Percentiles rank a stretch among this genome's conserved stretches.
Evolutionary conservation across 331 rosid genomes (phyloP).

Genomic region (Quercus phellos): DNA sequence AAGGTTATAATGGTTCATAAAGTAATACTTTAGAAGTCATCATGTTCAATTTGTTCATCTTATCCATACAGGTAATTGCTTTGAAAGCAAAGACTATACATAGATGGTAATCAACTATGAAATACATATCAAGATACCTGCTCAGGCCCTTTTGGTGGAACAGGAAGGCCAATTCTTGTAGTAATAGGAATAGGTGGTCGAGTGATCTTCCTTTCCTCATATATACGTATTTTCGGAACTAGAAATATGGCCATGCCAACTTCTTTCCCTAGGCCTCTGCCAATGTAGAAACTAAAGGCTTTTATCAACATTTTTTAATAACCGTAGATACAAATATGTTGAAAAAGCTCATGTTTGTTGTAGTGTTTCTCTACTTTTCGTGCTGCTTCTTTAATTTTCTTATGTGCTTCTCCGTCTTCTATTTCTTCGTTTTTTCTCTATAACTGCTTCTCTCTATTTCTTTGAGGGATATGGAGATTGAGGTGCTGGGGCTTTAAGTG

Average conservation of each 20-base stretch:
- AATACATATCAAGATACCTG: slow-evolving; percentile 37
- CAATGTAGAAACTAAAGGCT: slow-evolving; percentile 17
- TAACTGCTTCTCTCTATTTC: too few species aligned
- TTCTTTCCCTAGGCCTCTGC: slow-evolving; percentile 70
- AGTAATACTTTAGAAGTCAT: not conserved
- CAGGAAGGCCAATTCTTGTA: slow-evolving; percentile 47
- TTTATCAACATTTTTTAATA: too few species aligned
- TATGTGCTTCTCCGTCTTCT: too few species aligned
- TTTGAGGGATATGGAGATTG: too few species aligned
- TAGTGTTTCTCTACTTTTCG: too few species aligned
- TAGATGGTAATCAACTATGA: slow-evolving; percentile 5
- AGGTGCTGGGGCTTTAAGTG: not conserved
- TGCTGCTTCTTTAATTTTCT: too few species aligned
- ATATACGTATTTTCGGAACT: slow-evolving; percentile 45
- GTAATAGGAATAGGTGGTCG: slow-evolving; percentile 46
- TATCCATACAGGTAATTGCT: not conserved
- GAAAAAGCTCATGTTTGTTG: too few species aligned
- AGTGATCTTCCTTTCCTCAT: slow-evolving; percentile 65
- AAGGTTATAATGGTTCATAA: not conserved
- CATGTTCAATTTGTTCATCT: not conserved
- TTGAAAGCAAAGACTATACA: not conserved
- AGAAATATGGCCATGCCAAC: slow-evolving; percentile 40
- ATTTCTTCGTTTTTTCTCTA: too few species aligned
- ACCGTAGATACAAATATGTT: too few species aligned
- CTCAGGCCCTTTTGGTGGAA: slow-evolving; percentile 71